Evolutionary conservation across 2,329 filamentous ascomycete genomes (phyloP), one percentile per base, ranked within the genome.

Genomic region (Fusarium sp.): DNA sequence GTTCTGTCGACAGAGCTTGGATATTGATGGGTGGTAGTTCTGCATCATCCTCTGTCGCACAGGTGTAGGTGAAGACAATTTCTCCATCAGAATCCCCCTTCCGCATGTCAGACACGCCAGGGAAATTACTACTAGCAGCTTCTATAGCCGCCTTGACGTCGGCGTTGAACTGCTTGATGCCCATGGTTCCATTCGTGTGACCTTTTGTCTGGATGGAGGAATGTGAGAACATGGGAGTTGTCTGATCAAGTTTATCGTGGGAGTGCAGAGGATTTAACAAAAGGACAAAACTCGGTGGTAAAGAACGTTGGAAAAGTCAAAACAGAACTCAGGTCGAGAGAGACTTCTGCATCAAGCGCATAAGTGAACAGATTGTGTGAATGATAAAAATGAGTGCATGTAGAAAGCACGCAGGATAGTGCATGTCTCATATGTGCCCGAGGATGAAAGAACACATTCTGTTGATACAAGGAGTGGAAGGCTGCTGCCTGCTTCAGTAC

Each of bases 51-150:
- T 67, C 50, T 33, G 47, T 76, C 11, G 56, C 65, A 63, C 81
- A 91, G 6, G 78, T 82, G 76, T 82, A 92, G 6, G 78, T 82
- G 76, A 95, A 91, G 15, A 84, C 84, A 58, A 97, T 83, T 58
- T 92, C 88, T 51, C 91, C 92, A 77, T 95, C 91, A 33, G 91
- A 90, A 7, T 89, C 88, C 16, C 91, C 91, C 36, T 82, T 80
- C 34, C 80, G 79, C 26, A 97, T 80, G 34, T 83, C 75, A 47
- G 79, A 79, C 47, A 96, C 81, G 49, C 84, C 79, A 1, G 80
- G 67, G 46, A 88, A 80, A 9, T 79, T 82, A 16, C n/a, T 28
- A 6, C n/a, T 78, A 30, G 53, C 41, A 8, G 62, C 65, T 38
- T 49, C 45, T 41, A 60, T 59, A 76, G 80, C 73, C 83, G 80